Percentiles rank a stretch among this genome's conserved stretches.
These are phyloP conservation scores for Ceriops zippeliana DNA, from an alignment of 345 rosid genomes.

Conservation along the genomic window DNA sequence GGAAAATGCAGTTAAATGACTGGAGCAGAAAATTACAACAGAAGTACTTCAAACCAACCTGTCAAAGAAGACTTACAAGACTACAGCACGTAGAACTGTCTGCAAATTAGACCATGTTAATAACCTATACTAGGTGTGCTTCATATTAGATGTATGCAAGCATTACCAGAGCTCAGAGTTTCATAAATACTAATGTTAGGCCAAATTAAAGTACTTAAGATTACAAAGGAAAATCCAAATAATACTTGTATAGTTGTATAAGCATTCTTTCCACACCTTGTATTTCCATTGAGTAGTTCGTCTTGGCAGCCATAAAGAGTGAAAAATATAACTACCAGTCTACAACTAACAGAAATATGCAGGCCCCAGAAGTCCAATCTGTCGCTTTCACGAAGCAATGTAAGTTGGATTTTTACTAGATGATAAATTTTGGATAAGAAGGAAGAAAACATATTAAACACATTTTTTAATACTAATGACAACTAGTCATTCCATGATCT, in stretches of 20 bases:
- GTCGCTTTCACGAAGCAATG: background rate
- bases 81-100: no score
- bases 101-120: background rate
- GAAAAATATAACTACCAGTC: constrained; percentile 29
- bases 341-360: constrained; percentile 15
- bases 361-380: background rate
- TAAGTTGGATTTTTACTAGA: constrained; percentile 7
- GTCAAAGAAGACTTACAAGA: no score
- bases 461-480: background rate
- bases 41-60: no score
- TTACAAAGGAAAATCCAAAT: background rate
- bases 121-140: background rate
- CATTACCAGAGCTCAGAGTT: background rate
- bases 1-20: no score
- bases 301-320: background rate
- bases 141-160: constrained; percentile 3
- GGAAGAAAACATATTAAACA: background rate
- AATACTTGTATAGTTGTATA: background rate
- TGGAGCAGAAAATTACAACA: no score
- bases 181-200: constrained; percentile 8
- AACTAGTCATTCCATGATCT: background rate
- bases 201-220: constrained; percentile 8
- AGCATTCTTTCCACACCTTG: background rate
- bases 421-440: background rate
- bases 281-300: background rate